Evolutionary conservation across 345 rosid genomes (phyloP), one percentile per base, ranked within the genome.

Genomic region (Atalantia buxifolia): DNA sequence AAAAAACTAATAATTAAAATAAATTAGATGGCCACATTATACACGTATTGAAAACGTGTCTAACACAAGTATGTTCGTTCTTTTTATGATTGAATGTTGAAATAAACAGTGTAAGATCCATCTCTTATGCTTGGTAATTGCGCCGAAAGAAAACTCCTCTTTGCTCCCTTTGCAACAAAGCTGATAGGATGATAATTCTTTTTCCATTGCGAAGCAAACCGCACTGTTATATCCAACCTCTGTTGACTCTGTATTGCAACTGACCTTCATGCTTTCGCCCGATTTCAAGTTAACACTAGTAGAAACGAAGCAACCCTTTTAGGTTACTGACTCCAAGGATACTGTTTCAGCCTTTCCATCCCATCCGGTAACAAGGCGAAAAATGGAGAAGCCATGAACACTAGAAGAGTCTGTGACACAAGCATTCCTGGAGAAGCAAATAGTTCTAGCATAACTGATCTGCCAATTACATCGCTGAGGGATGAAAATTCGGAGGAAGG

Each of bases 391-490:
- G 25, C n/a, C 83, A 16, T 56, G 77, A 1, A 18, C 69, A 2
- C 30, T 27, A 4, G 83, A 80, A 42, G 87, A 79, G 66, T 69
- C 83, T 77, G 79, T 80, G 22, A 92, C 83, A 92, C 38, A 66
- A 88, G 57, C 94, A 87, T 91, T 59, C 98, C 93, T 1, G 98
- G 95, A 76, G 83, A 85, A 83, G 88, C 88, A 61, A 92, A 91
- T 69, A 97, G 95, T 73, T 96, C 98, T 1, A 94, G 85, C 88
- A 80, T 83, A 63, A 94, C 87, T 7, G 63, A 68, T 81, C 89
- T 82, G 19, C 95, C 95, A 42, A 88, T 82, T 3, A 82, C 66
- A 57, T 83, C 89, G 12, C 33, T 33, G 2, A 60, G n/a, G 53
- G 81, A 71, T 30, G 83, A 73, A 45, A 28, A 21, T 79, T 57